phyloP scores from a whole-genome alignment of 2,329 filamentous ascomycete species.

The Leptographium wingfieldii region DNA sequence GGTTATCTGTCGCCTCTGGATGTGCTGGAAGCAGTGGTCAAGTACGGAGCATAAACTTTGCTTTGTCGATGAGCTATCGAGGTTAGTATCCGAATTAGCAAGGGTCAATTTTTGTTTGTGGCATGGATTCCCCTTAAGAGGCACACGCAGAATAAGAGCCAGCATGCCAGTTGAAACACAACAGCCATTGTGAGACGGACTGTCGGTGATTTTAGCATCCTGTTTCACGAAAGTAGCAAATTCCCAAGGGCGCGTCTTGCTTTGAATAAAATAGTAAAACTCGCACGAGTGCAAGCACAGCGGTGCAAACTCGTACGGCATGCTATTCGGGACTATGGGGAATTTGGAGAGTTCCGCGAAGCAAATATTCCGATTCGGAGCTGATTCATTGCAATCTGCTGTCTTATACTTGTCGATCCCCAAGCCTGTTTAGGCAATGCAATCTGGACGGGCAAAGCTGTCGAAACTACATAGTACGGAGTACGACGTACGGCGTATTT shows the following conservation, averaged over 20 bases:
- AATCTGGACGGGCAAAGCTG: neutral
- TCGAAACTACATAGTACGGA: neutral
- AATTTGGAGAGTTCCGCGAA: too few relatives aligned
- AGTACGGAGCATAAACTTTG: neutral
- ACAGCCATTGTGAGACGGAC: too few relatives aligned
- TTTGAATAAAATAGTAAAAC: too few relatives aligned
- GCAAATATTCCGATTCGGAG: neutral
- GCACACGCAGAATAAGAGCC: neutral
- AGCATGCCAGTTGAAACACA: too few relatives aligned
- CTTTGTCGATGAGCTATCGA: neutral
- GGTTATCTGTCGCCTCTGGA: neutral
- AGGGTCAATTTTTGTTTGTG: too few relatives aligned
- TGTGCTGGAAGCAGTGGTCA: neutral
- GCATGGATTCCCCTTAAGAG: neutral
- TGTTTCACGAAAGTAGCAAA: too few relatives aligned
- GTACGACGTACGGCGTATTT: neutral
- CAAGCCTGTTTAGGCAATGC: neutral
- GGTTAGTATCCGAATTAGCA: neutral
- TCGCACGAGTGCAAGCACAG: too few relatives aligned
- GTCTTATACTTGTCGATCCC: neutral
- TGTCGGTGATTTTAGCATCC: too few relatives aligned
- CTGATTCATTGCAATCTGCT: neutral
- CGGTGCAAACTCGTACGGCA: too few relatives aligned
- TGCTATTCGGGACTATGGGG: too few relatives aligned
- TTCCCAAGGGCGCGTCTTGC: too few relatives aligned